These are phyloP conservation scores for Tephrocybe sp. DNA, from an alignment of 768 basidiomycete species.

Conservation along the genomic window DNA sequence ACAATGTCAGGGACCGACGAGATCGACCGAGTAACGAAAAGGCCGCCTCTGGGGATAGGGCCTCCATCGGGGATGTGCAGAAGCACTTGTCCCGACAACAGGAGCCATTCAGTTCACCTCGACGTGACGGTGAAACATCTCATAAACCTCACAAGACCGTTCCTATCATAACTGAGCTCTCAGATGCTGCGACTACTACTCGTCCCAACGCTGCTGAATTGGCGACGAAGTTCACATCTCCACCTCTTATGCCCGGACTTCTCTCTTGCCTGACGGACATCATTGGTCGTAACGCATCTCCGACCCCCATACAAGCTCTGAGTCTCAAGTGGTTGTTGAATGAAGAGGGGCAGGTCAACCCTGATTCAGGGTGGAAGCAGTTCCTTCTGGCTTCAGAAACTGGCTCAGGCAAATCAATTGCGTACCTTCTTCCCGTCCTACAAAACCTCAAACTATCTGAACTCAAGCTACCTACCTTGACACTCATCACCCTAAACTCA, in stretches of 20 bases:
- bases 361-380: constrained; percentile 36
- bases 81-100: no score
- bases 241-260: constrained; percentile 69
- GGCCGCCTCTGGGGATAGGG: no score
- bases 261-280: constrained; percentile 54
- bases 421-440: constrained; percentile 83
- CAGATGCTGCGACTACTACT: constrained; percentile 6
- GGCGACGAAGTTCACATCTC: constrained; percentile 57
- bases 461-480: constrained; percentile 54
- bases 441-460: constrained; percentile 77
- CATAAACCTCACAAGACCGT: neutral
- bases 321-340: constrained; percentile 65
- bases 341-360: constrained; percentile 13
- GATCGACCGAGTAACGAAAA: no score
- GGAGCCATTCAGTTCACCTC: neutral
- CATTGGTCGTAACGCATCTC: constrained; percentile 54
- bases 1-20: no score
- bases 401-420: constrained; percentile 89
- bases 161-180: constrained; percentile 13
- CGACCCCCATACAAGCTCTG: constrained; percentile 81
- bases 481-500: constrained; percentile 56
- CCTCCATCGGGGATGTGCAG: no score
- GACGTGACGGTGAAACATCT: neutral
- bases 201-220: constrained; percentile 11
- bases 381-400: constrained; percentile 86